These are phyloP conservation scores for Berkeleyomyces rouxiae DNA, from an alignment of 2,329 filamentous ascomycete species.

Conservation along the genomic window DNA sequence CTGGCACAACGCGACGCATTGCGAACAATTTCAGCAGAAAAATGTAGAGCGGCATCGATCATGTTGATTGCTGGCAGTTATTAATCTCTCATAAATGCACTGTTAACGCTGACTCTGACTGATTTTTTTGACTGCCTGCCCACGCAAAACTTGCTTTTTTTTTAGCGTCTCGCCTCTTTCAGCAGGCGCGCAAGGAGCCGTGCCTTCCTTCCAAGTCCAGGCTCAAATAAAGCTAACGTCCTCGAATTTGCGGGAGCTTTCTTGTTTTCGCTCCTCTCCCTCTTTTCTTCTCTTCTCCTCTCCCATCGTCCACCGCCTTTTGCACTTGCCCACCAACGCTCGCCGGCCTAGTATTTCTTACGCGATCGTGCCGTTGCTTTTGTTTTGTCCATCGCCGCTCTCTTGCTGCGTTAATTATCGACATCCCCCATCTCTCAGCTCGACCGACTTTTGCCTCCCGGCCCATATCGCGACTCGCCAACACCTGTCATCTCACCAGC, in stretches of 20 bases:
- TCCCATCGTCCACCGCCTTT: not conserved
- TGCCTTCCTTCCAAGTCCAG: slow-evolving; percentile 1
- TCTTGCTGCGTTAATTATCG: too few species aligned
- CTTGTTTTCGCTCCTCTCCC: slow-evolving; percentile 13
- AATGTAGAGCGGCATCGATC: too few species aligned
- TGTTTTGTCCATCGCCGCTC: not conserved
- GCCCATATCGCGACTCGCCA: not conserved
- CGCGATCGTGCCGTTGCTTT: not conserved
- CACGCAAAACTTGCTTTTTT: not conserved
- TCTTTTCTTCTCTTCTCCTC: slow-evolving; percentile 12
- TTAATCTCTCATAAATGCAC: not conserved
- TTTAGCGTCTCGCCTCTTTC: not conserved
- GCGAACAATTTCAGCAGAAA: too few species aligned
- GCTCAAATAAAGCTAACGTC: not conserved
- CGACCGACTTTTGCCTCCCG: not conserved
- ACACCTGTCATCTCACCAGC: not conserved
- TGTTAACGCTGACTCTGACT: too few species aligned
- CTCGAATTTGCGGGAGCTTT: not conserved
- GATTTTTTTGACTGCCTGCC: not conserved
- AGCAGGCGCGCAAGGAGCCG: slow-evolving; percentile 2
- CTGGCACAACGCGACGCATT: too few species aligned
- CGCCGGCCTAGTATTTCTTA: not conserved
- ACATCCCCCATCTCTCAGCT: not conserved
- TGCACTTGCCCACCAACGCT: not conserved
- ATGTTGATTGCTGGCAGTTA: not conserved